Evolutionary conservation across 305 asterid species (phyloP).

Genomic region (Andrographis paniculata): DNA sequence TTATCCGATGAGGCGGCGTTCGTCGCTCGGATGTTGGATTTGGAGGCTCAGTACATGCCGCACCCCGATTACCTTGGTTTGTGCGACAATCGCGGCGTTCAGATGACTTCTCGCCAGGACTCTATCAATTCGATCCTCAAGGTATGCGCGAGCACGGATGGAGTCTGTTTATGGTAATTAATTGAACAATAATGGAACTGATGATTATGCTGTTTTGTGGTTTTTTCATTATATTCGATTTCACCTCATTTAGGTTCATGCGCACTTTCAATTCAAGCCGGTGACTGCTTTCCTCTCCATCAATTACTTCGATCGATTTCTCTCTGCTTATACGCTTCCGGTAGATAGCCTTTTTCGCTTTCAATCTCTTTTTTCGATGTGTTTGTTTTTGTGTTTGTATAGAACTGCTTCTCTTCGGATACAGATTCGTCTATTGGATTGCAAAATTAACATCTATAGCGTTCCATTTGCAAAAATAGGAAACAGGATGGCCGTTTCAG

Average conservation of each 20-base stretch:
- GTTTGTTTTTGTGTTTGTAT: not conserved
- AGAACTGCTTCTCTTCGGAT: not conserved
- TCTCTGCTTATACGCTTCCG: constrained; percentile 27
- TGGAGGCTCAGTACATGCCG: constrained; percentile 33
- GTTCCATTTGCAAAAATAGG: constrained; percentile 13
- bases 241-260: constrained; percentile 25
- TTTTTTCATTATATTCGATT: not conserved
- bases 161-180: not conserved
- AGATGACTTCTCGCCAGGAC: constrained; percentile 41
- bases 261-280: constrained; percentile 34
- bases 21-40: constrained; percentile 26
- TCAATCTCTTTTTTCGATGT: not conserved
- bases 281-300: constrained; percentile 41
- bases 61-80: constrained; percentile 27
- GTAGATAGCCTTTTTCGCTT: constrained; percentile 8
- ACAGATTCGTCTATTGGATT: not conserved
- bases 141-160: constrained; percentile 17
- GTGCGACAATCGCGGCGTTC: constrained; percentile 16
- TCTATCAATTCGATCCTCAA: constrained; percentile 46
- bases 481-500: constrained; percentile 41
- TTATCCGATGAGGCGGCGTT: constrained; percentile 22
- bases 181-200: constrained; percentile 1
- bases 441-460: not conserved
- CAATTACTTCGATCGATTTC: constrained; percentile 42
- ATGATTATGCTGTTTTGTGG: not conserved